Evolutionary conservation across 2,329 filamentous ascomycete genomes (phyloP).

Genomic region (Xylariaceae sp.): DNA sequence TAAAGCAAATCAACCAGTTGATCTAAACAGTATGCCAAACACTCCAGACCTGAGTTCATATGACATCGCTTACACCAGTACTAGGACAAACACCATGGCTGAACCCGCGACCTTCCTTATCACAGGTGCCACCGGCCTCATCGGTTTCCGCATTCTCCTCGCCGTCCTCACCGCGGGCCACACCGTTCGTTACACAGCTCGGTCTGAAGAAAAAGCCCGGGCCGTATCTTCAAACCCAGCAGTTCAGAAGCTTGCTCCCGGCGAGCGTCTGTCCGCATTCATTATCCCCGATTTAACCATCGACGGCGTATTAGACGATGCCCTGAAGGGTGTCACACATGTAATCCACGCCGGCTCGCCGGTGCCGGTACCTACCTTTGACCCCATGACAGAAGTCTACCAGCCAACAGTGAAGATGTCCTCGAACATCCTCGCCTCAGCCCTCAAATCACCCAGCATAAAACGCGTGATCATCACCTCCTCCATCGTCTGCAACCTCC

Average conservation of each 20-base stretch:
- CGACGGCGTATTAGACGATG: slow-evolving; percentile 25
- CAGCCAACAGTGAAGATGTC: slow-evolving; percentile 23
- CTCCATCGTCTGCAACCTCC: slow-evolving; percentile 25
- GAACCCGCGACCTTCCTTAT: slow-evolving; percentile 19
- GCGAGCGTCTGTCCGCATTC: slow-evolving; percentile 21
- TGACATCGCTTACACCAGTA: too few species aligned
- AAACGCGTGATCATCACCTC: slow-evolving; percentile 27
- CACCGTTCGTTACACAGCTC: slow-evolving; percentile 25
- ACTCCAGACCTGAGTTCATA: too few species aligned
- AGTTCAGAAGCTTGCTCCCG: slow-evolving; percentile 13
- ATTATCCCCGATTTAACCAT: slow-evolving; percentile 24
- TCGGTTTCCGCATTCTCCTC: slow-evolving; percentile 29
- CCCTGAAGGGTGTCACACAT: slow-evolving; percentile 24
- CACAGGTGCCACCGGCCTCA: slow-evolving; percentile 27
- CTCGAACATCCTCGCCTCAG: slow-evolving; percentile 18
- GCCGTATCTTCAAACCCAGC: slow-evolving; percentile 25
- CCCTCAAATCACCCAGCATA: slow-evolving; percentile 22
- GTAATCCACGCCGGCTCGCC: slow-evolving; percentile 27
- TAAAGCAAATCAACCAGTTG: too few species aligned
- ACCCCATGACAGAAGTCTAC: slow-evolving; percentile 22
- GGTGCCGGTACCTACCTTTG: slow-evolving; percentile 16
- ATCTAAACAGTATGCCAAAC: too few species aligned
- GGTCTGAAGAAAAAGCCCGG: slow-evolving; percentile 25
- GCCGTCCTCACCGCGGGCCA: slow-evolving; percentile 24
- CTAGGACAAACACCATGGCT: not conserved